A percentile compares a stretch with the other conserved stretches of the same genome.
These are phyloP conservation scores for Scedosporium aurantiacum DNA, from an alignment of 2,329 filamentous ascomycete species.

Conservation along the genomic window DNA sequence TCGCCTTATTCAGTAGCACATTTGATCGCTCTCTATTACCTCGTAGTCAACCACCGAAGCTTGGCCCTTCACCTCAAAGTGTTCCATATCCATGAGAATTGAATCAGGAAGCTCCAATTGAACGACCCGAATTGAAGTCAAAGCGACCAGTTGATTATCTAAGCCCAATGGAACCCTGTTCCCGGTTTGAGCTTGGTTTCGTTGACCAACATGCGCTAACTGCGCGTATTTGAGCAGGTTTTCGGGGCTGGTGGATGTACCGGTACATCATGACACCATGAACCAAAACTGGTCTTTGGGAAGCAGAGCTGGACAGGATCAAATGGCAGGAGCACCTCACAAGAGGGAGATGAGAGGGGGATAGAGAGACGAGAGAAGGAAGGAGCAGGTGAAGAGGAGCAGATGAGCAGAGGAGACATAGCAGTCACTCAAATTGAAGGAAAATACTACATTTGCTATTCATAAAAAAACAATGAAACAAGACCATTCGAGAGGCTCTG, in stretches of 20 bases:
- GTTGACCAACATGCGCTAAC: slow-evolving; percentile 8
- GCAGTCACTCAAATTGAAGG: neutral
- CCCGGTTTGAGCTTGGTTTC: neutral
- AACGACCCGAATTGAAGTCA: too few relatives aligned
- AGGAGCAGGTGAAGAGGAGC: neutral
- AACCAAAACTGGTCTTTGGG: neutral
- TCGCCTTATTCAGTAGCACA: neutral
- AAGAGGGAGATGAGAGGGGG: neutral
- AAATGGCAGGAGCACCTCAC: neutral
- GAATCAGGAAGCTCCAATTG: too few relatives aligned
- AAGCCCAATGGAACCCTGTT: neutral
- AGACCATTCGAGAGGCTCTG: neutral
- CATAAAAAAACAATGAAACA: neutral
- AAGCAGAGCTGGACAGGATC: neutral
- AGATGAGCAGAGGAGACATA: neutral
- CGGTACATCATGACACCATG: slow-evolving; percentile 16
- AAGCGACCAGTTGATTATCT: too few relatives aligned
- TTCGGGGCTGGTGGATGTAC: slow-evolving; percentile 23
- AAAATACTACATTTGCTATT: neutral
- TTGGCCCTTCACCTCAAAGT: neutral
- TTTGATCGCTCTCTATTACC: neutral
- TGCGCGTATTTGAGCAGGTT: slow-evolving; percentile 45
- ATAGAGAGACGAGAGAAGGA: neutral
- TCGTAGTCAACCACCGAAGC: too few relatives aligned
- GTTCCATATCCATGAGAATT: too few relatives aligned